Evolutionary conservation across 306 rosid genomes (phyloP), one percentile per base, ranked within the genome.

Genomic region (Lupinus albus): DNA sequence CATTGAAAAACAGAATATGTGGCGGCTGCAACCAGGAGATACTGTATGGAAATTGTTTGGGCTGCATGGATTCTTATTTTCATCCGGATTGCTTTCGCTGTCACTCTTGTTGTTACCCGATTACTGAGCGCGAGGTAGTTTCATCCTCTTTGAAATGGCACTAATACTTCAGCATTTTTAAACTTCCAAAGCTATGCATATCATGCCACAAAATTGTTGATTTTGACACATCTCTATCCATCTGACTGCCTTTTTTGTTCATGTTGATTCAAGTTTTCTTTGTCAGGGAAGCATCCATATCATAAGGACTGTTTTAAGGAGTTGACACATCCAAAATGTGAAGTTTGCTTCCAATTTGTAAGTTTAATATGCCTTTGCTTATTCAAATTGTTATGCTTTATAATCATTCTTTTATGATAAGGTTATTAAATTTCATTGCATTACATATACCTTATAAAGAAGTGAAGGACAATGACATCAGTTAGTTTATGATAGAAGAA

Each of bases 341-440:
- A 94, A 86, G 95, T 94, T 75, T 94, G 99, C 82, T 87, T 79
- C 78, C 95, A 87, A 75, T 94, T 84, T 84, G 99, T 94, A 86
- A 85, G 99, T 74, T 55, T 60, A 14, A 8, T 69, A 14, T 79
- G 17, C 44, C 8, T 46, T 60, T 33, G 8, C 53, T 73, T 20
- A 44, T 53, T 71, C 32, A 53, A 59, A 39, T 12, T 17, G 16
- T 58, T 63, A 68, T 61, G 47, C 53, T 61, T 58, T 55, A 2
- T 42, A n/a, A 7, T 46, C 35, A 9, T 28, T 48, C 41, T 20
- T 56, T 45, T 58, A 70, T 64, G 41, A 7, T 17, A 68, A 41
- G 38, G 14, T 56, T 15, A 35, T 60, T 32, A 41, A 53, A 39
- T 41, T 49, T 73, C 32, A 50, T 41, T 49, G 20, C 11, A 7